Base-by-base conservation (phyloP, 495 filamentous ascomycete species). In the Trichocladium antarcticum region DNA sequence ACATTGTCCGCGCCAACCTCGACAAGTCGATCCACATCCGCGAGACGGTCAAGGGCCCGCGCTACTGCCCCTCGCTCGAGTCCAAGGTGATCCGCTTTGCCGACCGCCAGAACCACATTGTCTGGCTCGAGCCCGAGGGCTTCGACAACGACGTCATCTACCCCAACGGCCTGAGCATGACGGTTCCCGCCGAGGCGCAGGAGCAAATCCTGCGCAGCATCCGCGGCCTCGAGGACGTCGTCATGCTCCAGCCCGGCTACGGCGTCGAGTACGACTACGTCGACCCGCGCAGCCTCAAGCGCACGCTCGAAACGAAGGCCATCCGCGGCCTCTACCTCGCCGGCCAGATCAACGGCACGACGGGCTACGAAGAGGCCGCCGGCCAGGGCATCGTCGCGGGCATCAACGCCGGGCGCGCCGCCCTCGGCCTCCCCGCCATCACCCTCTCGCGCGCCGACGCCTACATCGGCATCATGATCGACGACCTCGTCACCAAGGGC, bases 231-330 rank as follows among this genome's bases (percentile, higher is more conserved):
- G 89, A 95, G 62, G 80, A 95, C 53, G 87, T 87, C 3, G 79
- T 68, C 37, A 97, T 98, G 93, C 81, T 95, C 5, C 93, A 97
- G 59, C 82, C 92, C 2, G 92, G 92, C 41, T 98, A 98, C 62
- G 92, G 92, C 38, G 92, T 98, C 6, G 92, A 98, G 67, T 98
- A 98, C 64, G 92, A 98, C 70, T 98, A 97, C 65, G 85, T 98
- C 9, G 92, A 98, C 62, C 93, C 92, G 8, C 84, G 92, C 45
- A 83, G 80, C 58, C 73, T 98, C 8, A 81, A 80, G 52, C 78
- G 85, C 17, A 89, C 92, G 0, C 78, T 98, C 8, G 93, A 98
- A 60, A 97, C 92, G 6, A 98, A 98, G 65, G 68, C 84, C 20
- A 95, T 98, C 50, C 72, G 72, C 28, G 92, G 92, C 28, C 77